Percentiles rank a stretch among this genome's conserved stretches.
Evolutionary conservation across 106 monocot genomes (phyloP).

Genomic region (Dendrobium catenatum): DNA sequence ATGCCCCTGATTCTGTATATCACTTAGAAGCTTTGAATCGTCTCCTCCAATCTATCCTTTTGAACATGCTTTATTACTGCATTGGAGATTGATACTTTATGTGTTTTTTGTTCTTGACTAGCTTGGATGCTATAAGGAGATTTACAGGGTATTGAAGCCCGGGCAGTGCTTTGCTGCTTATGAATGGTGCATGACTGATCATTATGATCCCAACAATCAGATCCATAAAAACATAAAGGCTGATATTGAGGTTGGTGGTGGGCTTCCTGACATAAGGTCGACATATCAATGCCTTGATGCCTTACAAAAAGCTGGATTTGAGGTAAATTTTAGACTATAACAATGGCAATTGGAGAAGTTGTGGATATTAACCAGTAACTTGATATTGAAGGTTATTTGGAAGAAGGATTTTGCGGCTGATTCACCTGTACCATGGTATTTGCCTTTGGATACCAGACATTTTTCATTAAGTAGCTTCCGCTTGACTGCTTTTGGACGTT

Average conservation of each 20-base stretch:
- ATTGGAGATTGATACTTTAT: not conserved
- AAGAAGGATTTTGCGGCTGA: constrained; percentile 85
- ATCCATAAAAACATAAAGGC: constrained; percentile 70
- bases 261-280: constrained; percentile 80
- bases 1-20: constrained; percentile 88
- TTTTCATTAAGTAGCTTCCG: constrained; percentile 88
- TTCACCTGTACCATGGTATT: constrained; percentile 84
- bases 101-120: constrained; percentile 11
- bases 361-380: not conserved
- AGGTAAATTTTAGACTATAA: constrained; percentile 30
- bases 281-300: constrained; percentile 77
- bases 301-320: constrained; percentile 80
- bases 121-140: constrained; percentile 93
- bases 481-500: constrained; percentile 68
- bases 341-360: not conserved
- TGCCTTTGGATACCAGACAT: constrained; percentile 67
- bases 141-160: constrained; percentile 79
- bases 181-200: constrained; percentile 95
- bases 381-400: constrained; percentile 51
- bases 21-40: not conserved
- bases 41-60: constrained; percentile 1
- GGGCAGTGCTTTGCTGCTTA: constrained; percentile 96
- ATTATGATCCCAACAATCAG: constrained; percentile 67
- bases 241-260: constrained; percentile 94
- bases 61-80: not conserved